Conservation (phyloP, 2,329 filamentous ascomycete species). For the Cyphellophora europaea region DNA sequence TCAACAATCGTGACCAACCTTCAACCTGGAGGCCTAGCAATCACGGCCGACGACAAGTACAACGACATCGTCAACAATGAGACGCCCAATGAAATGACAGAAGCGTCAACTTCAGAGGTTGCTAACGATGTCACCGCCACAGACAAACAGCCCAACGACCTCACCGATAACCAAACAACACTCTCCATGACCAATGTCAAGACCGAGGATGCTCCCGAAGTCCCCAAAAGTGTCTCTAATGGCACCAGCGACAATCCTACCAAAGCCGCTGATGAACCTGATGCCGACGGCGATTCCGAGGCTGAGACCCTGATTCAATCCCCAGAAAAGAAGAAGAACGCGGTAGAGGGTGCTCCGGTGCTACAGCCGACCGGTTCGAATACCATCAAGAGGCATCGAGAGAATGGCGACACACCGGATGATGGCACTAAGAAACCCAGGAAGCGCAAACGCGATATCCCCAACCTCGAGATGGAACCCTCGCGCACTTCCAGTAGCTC, state of each 20-base stretch:
- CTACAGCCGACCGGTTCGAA: conserved; percentile 6
- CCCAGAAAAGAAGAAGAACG: conserved; percentile 35
- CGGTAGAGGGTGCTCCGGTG: conserved; percentile 16
- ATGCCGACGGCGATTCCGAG: conserved; percentile 33
- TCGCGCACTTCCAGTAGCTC: conserved; percentile 16
- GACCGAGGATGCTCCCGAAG: conserved; percentile 3
- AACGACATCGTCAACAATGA: conserved; percentile 14
- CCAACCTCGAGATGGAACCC: background rate
- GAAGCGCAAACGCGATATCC: conserved; percentile 18
- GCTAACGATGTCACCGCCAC: conserved; percentile 7
- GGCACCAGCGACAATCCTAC: conserved; percentile 2
- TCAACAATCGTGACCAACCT: too few relatives aligned
- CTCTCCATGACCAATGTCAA: conserved; percentile 4
- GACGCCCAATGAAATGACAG: conserved; percentile 11
- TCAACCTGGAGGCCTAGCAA: too few relatives aligned
- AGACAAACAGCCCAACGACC: conserved; percentile 3
- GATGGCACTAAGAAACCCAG: conserved; percentile 13
- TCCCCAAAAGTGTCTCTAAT: background rate
- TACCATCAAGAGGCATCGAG: conserved; percentile 3
- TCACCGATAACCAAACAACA: conserved; percentile 2
- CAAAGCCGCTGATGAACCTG: conserved; percentile 6
- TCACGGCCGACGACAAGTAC: conserved; percentile 11
- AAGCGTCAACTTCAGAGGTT: conserved; percentile 7
- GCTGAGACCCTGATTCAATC: conserved; percentile 42
- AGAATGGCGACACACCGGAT: conserved; percentile 6